These are phyloP conservation scores for Stachybotrys echinatus DNA, from an alignment of 2,329 filamentous ascomycete genomes.

Conservation along the genomic window DNA sequence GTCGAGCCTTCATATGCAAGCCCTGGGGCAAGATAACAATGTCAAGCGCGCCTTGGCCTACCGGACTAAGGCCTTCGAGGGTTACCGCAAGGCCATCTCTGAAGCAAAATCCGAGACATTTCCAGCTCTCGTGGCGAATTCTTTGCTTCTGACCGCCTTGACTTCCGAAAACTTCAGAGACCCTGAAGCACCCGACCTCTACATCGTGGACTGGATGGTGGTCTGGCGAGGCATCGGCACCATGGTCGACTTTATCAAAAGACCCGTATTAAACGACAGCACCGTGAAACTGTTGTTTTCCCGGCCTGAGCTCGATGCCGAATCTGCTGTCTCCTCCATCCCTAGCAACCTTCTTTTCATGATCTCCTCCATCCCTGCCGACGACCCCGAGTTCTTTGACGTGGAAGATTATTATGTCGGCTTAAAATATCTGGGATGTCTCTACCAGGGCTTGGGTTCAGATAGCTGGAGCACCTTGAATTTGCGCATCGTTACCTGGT, in stretches of 20 bases:
- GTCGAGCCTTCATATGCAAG: slow-evolving; percentile 43
- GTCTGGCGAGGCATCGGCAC: slow-evolving; percentile 48
- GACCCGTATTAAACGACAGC: slow-evolving; percentile 2
- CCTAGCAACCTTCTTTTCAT: slow-evolving; percentile 45
- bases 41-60: slow-evolving; percentile 34
- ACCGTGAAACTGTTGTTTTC: slow-evolving; percentile 31
- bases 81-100: slow-evolving; percentile 47
- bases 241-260: slow-evolving; percentile 28
- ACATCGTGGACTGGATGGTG: slow-evolving; percentile 50
- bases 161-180: slow-evolving; percentile 47
- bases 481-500: slow-evolving; percentile 47
- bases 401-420: slow-evolving; percentile 37
- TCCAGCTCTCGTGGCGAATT: slow-evolving; percentile 45
- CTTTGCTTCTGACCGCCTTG: slow-evolving; percentile 45
- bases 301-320: slow-evolving; percentile 42
- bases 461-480: slow-evolving; percentile 39
- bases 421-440: slow-evolving; percentile 44
- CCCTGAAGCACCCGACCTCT: slow-evolving; percentile 36
- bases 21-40: slow-evolving; percentile 32
- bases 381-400: slow-evolving; percentile 35
- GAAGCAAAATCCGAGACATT: slow-evolving; percentile 37
- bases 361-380: slow-evolving; percentile 36
- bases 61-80: slow-evolving; percentile 42
- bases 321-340: slow-evolving; percentile 32
- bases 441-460: slow-evolving; percentile 42